Evolutionary conservation across 1,284 basidiomycete species (phyloP), one percentile per base, ranked within the genome.

Genomic region (Malassezia sp.): DNA sequence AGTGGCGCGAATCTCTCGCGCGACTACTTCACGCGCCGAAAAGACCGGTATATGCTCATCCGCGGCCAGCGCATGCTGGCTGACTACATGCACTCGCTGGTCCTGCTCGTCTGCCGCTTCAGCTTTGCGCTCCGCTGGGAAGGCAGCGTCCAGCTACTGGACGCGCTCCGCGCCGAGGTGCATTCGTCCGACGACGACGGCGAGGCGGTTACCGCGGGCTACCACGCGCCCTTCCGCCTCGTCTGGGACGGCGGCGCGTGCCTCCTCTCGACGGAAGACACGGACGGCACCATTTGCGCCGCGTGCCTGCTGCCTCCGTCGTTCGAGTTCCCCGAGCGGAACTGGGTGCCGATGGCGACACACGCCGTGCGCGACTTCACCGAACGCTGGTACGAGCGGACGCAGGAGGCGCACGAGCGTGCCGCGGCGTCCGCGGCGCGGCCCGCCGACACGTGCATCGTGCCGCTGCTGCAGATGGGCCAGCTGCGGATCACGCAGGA

Each of bases 1-100:
- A 87, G 81, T 61, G 93, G 91, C 2, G 91, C 91, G n/a, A 99
- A 99, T 68, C 76, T 97, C 36, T 90, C 84, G 61, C 77, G 78
- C 42, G 86, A 89, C 22, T 99, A 99, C 71, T 99, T 97, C 60
- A 84, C 86, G 0, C 80, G 96, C 61, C 80, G 91, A 15, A 85
- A 91, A 73, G 91, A 99, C 71, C 82, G 91, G 20, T 97, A 97
- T 71, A 72, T 97, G 15, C 79, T 81, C 48, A 80, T 99, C 62
- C 68, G 70, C 1, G 71, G 73, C 1, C 80, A 88, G 53, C 73
- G 77, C 0, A 61, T 69, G 0, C 72, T 96, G 2, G 79, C 86
- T 0, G 76, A 83, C 45, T 97, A 96, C 67, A 85, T 91, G 54
- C 77, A 80, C 53, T 79, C 80, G 18, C 85, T 95, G 53, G 75